A percentile compares a stretch with the other conserved stretches of the same genome.
Conservation (phyloP, 1,284 basidiomycete genomes). For the Neolentinus lepideus region DNA sequence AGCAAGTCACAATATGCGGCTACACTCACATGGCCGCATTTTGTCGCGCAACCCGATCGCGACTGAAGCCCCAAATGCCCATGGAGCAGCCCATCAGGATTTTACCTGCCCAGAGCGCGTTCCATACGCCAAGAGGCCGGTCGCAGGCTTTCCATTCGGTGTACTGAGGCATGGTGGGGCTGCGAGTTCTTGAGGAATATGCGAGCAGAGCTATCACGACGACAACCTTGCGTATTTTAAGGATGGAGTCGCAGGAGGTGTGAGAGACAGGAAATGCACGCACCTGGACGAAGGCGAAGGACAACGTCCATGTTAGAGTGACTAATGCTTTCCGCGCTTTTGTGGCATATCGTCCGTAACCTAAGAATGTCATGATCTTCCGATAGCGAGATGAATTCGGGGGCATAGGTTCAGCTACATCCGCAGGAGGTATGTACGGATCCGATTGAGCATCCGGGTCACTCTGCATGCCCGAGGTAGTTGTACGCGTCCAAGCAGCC, state of each 20-base stretch:
- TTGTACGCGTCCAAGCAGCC: not conserved
- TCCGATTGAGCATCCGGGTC: not conserved
- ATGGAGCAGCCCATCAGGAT: conserved; percentile 43
- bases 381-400: not conserved
- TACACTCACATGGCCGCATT: conserved; percentile 22
- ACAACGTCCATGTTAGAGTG: conserved; percentile 46
- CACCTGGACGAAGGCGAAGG: conserved; percentile 55
- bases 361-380: conserved; percentile 33
- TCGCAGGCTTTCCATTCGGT: conserved; percentile 64
- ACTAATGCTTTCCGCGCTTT: conserved; percentile 49
- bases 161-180: conserved; percentile 32
- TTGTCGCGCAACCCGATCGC: conserved; percentile 32
- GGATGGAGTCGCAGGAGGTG: too few species aligned
- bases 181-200: conserved; percentile 40
- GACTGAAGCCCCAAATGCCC: conserved; percentile 53
- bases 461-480: not conserved
- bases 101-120: conserved; percentile 59
- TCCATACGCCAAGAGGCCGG: conserved; percentile 65
- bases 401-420: not conserved
- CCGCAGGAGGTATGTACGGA: not conserved
- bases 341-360: conserved; percentile 49
- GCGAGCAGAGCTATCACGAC: conserved; percentile 48
- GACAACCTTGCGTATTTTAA: conserved; percentile 33
- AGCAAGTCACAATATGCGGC: too few species aligned
- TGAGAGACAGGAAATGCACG: conserved; percentile 10